These are phyloP conservation scores for Trypanosoma lewisi DNA, from an alignment of 208 protist species.

Conservation along the genomic window DNA sequence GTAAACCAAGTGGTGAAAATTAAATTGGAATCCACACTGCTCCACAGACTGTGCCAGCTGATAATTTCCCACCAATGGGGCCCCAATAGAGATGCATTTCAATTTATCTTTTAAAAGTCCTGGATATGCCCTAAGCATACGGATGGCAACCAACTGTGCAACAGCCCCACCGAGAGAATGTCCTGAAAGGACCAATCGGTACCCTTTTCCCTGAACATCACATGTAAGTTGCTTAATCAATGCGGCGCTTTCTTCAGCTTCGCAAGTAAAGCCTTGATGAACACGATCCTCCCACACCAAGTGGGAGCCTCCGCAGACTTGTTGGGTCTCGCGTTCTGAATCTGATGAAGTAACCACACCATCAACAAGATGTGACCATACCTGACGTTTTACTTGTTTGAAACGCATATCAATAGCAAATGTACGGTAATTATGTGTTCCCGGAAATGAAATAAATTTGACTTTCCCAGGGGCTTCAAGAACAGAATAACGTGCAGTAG, in stretches of 20 bases:
- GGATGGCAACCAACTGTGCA: conserved; percentile 58
- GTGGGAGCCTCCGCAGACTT: conserved; percentile 32
- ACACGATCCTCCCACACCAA: conserved; percentile 55
- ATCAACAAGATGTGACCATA: conserved; percentile 44
- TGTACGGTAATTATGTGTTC: conserved; percentile 82
- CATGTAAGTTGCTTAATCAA: conserved; percentile 46
- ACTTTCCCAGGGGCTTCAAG: conserved; percentile 64
- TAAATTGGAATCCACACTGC: conserved; percentile 41
- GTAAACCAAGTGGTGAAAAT: conserved; percentile 79
- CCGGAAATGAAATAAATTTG: conserved; percentile 77
- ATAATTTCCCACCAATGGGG: conserved; percentile 72
- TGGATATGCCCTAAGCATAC: conserved; percentile 40
- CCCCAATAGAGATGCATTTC: conserved; percentile 60
- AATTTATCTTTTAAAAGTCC: conserved; percentile 30
- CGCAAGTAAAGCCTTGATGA: conserved; percentile 64
- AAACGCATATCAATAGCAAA: conserved; percentile 44
- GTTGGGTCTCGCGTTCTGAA: not conserved
- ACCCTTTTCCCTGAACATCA: conserved; percentile 47
- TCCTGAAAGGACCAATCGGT: conserved; percentile 70
- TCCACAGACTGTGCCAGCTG: conserved; percentile 53
- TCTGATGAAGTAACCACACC: conserved; percentile 18
- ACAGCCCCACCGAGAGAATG: conserved; percentile 79
- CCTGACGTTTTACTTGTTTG: conserved; percentile 23
- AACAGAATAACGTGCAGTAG: conserved; percentile 53
- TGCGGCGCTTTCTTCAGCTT: conserved; percentile 48